A percentile compares a stretch with the other conserved stretches of the same genome.
Conservation (phyloP, 1,284 basidiomycete genomes). For the Coniferiporia sulphurascens region DNA sequence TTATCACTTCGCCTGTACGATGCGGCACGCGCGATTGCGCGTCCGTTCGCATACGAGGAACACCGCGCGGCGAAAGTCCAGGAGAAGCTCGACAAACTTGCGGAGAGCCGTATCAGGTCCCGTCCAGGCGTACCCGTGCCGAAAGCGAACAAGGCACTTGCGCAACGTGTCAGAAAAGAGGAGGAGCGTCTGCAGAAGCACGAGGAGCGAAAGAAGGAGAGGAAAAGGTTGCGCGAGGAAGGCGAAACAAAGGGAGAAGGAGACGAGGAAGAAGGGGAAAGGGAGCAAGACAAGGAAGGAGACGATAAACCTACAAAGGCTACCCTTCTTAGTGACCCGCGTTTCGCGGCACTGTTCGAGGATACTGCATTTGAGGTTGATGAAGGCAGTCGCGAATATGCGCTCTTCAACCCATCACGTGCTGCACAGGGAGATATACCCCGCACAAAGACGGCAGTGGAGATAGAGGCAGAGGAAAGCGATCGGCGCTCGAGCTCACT, state of each 20-base stretch:
- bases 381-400: conserved; percentile 81
- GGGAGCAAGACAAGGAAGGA: conserved; percentile 29
- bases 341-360: conserved; percentile 90
- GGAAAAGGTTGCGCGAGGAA: conserved; percentile 34
- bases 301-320: conserved; percentile 32
- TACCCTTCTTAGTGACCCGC: conserved; percentile 77
- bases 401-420: conserved; percentile 85
- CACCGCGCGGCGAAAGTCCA: conserved; percentile 85
- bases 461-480: conserved; percentile 87
- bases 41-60: conserved; percentile 94
- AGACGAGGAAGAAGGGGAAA: conserved; percentile 37
- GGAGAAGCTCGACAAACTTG: conserved; percentile 89
- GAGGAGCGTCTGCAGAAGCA: conserved; percentile 64
- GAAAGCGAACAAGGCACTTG: conserved; percentile 91
- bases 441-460: conserved; percentile 70
- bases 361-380: conserved; percentile 95
- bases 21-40: conserved; percentile 90
- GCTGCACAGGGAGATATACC: conserved; percentile 44
- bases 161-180: conserved; percentile 77
- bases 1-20: conserved; percentile 94
- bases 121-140: conserved; percentile 59
- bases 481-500: conserved; percentile 74
- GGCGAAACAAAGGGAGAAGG: conserved; percentile 32
- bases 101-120: conserved; percentile 87
- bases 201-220: conserved; percentile 56